These are phyloP conservation scores for Boletus subcaerulescens DNA, from an alignment of 768 basidiomycete genomes.

Conservation along the genomic window DNA sequence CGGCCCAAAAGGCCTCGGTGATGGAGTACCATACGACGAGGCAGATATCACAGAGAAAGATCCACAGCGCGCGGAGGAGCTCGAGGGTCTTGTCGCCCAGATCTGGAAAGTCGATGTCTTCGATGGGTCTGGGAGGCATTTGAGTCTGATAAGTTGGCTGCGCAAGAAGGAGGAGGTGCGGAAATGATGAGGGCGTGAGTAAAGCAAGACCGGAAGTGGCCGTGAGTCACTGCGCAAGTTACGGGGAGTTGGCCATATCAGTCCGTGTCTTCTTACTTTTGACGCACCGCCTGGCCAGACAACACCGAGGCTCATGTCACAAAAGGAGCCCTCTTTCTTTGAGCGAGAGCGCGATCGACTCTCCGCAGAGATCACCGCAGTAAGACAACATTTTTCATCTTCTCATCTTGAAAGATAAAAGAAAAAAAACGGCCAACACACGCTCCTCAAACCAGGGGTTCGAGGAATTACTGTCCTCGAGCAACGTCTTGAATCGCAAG, in stretches of 20 bases:
- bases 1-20: constrained; percentile 3
- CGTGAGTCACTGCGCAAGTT: not conserved
- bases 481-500: constrained; percentile 85
- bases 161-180: too few species aligned
- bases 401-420: not conserved
- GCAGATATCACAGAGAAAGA: constrained; percentile 1
- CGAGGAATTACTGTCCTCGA: constrained; percentile 80
- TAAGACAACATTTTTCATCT: constrained; percentile 33
- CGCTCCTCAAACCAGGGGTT: constrained; percentile 55
- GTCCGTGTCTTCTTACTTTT: too few species aligned
- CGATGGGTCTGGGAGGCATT: constrained; percentile 3
- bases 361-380: constrained; percentile 69
- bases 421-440: not conserved
- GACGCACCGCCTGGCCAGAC: not conserved
- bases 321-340: constrained; percentile 58
- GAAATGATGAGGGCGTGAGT: too few species aligned
- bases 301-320: constrained; percentile 19
- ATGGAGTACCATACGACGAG: constrained; percentile 8
- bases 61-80: constrained; percentile 8
- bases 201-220: too few species aligned
- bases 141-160: too few species aligned
- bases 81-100: constrained; percentile 16
- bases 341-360: constrained; percentile 77
- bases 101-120: constrained; percentile 18
- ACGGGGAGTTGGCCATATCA: too few species aligned